Evolutionary conservation across 768 basidiomycete species (phyloP), one percentile per base, ranked within the genome.

Genomic region (Pulveroboletus ravenelii): DNA sequence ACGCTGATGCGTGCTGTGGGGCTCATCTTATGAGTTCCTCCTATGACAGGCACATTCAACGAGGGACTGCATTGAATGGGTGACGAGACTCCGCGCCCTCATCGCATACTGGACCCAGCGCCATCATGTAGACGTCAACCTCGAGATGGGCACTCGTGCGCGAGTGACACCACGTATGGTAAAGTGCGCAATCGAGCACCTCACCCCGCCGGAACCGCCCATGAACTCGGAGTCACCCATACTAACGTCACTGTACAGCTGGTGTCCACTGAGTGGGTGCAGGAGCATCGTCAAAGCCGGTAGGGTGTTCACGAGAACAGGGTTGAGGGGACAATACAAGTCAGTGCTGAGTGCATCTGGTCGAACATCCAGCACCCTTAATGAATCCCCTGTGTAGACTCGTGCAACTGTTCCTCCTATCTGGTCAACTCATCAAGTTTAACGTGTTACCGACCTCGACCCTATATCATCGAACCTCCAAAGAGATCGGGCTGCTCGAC

Each of bases 241-340:
- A 12, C 70, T 93, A 41, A 72, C 78, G 42, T 72, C 77, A 1
- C 66, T 93, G 40, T 93, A 89, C 75, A 88, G 89, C 58, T 93
- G 90, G 93, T 97, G 95, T 62, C 74, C 86, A 2, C 64, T 94
- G 53, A 80, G 87, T 34, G 83, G 81, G 1, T 97, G 95, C 61
- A 79, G 81, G 52, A 76, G 89, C 6, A 81, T 94, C 41, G 64
- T 84, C 36, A 84, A 84, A 61, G 75, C 80, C 8, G 91, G 92
- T 0, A 83, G 84, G 43, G 64, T 91, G 36, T 93, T 80, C 58
- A 78, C 83, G 63, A 79, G 85, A 59, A 77, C 79, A 55, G 89
- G 89, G 8, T 64, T 84, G 42, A 75, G 78, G 52, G 87, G 87
- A 20, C 84, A 84, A 69, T 97, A 87, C 72, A 80, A 82, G 91